Base-by-base conservation (phyloP, 352 stramenopile genomes). In the Pythium volutum region DNA sequence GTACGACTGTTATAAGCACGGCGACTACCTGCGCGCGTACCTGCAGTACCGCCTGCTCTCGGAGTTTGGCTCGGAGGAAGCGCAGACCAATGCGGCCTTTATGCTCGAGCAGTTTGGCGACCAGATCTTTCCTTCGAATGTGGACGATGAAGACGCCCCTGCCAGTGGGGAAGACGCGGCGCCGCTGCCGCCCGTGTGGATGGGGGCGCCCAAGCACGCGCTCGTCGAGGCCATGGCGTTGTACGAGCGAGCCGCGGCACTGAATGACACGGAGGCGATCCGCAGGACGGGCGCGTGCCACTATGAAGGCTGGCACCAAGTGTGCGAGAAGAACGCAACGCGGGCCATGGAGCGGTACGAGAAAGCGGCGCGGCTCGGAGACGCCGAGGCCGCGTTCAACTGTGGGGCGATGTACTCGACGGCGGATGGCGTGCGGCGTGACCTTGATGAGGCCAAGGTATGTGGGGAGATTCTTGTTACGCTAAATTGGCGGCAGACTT, bases 201-300 rank as follows among this genome's bases (percentile, higher is more conserved):
- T 76, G 69, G 62, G 49, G 2, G 42, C 48, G 4, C 43, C 57
- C 9, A 74, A 79, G 55, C 41, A n/a, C 4, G 63, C 74, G 15
- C 49, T 89, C 3, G 53, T 50, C 33, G 78, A 87, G 64, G 79
- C 80, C 6, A 79, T 86, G 25, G 51, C 55, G 14, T 57, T 88
- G 54, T 91, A 88, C 67, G 66, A 76, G 16, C 72, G 73, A 4
- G 82, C 78, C 0, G 72, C 80, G 33, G 65, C 64, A 4, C 59
- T 88, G 34, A 90, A 89, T 50, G 84, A 93, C 69, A 85, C 76
- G 5, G 81, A 93, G 59, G 78, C 76, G 47, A 70, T 93, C 26
- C 79, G 81, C 33, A 90, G 88, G 63, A 83, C 75, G 0, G 84
- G 79, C 0, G 50, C 59, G 8, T 93, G 84, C 55, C 81, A 78